Evolutionary conservation across 2,329 filamentous ascomycete species (phyloP), one percentile per base, ranked within the genome.

Genomic region (Exophiala bonariae): DNA sequence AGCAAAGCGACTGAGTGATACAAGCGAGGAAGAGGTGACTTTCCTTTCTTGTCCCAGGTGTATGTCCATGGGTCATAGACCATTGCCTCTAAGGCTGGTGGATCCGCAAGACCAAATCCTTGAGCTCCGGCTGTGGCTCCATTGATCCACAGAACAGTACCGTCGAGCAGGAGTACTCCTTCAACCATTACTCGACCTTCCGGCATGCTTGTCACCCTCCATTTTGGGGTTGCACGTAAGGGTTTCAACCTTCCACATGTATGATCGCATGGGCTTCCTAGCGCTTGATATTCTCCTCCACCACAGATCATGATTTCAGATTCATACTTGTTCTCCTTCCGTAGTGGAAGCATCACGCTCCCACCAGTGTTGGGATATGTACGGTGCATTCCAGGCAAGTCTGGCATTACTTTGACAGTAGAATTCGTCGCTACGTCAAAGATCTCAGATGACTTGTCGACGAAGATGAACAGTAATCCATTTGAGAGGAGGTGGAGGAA

Each of bases 1-100:
- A 83, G 68, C 10, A 83, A 66, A 7, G 79, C 76, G 19, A 82
- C 78, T 10, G 77, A 80, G 62, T 85, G 81, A 64, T 84, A 84
- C 28, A 84, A 67, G 50, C 79, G 69, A 30, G 75, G 62, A 39
- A 77, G 72, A 5, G 56, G 61, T 3, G 69, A 70, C 9, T 55
- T 60, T 9, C 70, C 69, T n/a, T 70, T 67, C 22, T 66, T 66
- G 6, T 60, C 63, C 66, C 74, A 83, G 40, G 77, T 73, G 56
- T 73, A 63, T 30, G 76, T 76, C n/a, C 65, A 62, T 2, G 79
- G 76, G 56, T 82, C 71, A 61, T 83, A 84, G 40, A 83, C 69
- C 17, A 83, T 70, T 30, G 79, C 77, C 50, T 79, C 74, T 16
- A 77, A 64, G 14, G 79, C 75, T 13, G 81, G 79, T 26, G 74